Conservation (phyloP, 176 grass and related monocot species). For the Oryza rufipogon region DNA sequence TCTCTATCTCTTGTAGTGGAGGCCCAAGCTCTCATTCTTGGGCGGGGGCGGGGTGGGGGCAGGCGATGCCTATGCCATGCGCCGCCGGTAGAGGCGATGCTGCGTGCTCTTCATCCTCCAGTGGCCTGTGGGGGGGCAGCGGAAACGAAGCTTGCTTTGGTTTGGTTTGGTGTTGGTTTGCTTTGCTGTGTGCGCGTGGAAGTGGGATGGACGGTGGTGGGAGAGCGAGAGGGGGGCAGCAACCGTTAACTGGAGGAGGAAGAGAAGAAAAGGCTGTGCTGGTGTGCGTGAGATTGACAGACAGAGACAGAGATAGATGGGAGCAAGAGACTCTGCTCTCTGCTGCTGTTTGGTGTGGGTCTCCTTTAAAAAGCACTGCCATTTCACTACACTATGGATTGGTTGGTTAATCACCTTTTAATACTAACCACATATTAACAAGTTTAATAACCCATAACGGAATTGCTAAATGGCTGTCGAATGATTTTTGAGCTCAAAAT, state of each 20-base stretch:
- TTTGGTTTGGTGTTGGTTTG: background rate
- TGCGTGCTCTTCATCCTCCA: background rate
- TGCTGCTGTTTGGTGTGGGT: background rate
- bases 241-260: background rate
- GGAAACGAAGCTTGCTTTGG: background rate
- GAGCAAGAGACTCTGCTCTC: too few species aligned
- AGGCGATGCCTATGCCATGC: background rate
- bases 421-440: too few species aligned
- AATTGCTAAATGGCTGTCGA: too few species aligned
- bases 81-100: background rate
- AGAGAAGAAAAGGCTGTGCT: background rate
- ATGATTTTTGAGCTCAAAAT: too few species aligned
- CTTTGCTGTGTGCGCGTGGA: background rate
- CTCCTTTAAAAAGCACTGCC: background rate
- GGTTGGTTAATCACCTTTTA: background rate
- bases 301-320: background rate
- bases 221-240: background rate
- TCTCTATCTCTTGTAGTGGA: background rate
- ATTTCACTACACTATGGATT: background rate
- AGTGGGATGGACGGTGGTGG: background rate
- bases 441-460: too few species aligned
- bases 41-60: too few species aligned
- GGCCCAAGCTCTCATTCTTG: conserved; percentile 10
- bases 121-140: background rate
- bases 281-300: background rate